Conservation (phyloP, 108 stramenopile genomes). For the Nannochloropsis oceanica region DNA sequence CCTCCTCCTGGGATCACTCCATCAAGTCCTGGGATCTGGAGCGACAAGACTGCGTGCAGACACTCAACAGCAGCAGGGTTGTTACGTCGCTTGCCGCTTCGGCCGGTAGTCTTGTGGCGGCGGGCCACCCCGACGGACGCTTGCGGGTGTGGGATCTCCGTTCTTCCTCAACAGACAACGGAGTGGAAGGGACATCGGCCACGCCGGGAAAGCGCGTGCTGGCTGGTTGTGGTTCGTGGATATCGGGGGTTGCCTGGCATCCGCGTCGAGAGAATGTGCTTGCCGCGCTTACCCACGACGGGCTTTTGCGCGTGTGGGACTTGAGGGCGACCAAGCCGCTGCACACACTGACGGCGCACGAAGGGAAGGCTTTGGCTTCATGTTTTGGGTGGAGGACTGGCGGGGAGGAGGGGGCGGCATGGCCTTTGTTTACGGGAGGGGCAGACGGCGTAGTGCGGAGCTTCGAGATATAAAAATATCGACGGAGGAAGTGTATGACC, state of each 20-base stretch:
- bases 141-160: constrained; percentile 1
- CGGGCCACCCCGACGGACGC: not conserved
- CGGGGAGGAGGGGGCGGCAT: not conserved
- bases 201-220: not conserved
- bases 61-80: not conserved
- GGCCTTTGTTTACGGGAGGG: not conserved
- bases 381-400: not conserved
- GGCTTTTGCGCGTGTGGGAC: not conserved
- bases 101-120: not conserved
- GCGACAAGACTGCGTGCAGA: not conserved
- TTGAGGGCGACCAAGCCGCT: not conserved
- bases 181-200: not conserved
- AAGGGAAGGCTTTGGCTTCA: not conserved
- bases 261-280: not conserved
- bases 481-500: too few relatives aligned
- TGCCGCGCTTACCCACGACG: not conserved
- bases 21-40: constrained; percentile 1
- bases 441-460: not conserved
- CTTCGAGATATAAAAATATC: not conserved
- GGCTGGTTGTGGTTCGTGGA: not conserved
- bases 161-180: too few relatives aligned
- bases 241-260: not conserved
- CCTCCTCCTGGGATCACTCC: constrained; percentile 5
- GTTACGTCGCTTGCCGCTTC: not conserved
- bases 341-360: not conserved